phyloP scores from a whole-genome alignment of 345 rosid species.

The Arabis hirsuta region DNA sequence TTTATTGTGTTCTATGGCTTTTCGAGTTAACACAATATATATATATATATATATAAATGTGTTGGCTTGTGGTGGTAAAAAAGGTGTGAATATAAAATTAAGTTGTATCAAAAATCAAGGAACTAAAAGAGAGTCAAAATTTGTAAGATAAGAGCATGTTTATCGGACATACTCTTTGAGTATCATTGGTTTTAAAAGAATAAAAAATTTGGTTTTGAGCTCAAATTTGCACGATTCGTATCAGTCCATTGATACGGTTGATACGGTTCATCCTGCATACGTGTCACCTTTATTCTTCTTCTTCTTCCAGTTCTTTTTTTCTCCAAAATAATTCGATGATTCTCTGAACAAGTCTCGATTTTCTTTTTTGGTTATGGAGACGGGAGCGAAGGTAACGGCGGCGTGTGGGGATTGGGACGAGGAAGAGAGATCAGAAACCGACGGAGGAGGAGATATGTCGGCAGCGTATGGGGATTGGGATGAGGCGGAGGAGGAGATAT shows the following conservation, averaged over 20 bases:
- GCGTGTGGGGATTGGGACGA: conserved; percentile 39
- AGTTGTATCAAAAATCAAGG: conserved; percentile 7
- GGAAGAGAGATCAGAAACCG: conserved; percentile 54
- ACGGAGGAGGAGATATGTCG: no score
- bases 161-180: no score
- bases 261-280: no score
- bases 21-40: no score
- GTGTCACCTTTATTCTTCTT: no score
- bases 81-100: conserved; percentile 11
- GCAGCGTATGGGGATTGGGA: no score
- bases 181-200: no score
- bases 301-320: background rate
- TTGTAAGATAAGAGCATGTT: conserved; percentile 45
- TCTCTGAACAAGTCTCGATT: background rate
- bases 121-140: conserved; percentile 40
- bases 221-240: no score
- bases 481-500: conserved; percentile 63
- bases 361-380: conserved; percentile 35
- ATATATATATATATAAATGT: no score
- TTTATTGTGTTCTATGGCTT: no score
- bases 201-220: no score
- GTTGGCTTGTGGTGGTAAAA: background rate
- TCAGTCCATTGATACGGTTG: no score
- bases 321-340: conserved; percentile 13
- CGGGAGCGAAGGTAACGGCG: conserved; percentile 44